Evolutionary conservation across 2,329 filamentous ascomycete species (phyloP), one percentile per base, ranked within the genome.

Genomic region (Hymenoscyphus scutula): DNA sequence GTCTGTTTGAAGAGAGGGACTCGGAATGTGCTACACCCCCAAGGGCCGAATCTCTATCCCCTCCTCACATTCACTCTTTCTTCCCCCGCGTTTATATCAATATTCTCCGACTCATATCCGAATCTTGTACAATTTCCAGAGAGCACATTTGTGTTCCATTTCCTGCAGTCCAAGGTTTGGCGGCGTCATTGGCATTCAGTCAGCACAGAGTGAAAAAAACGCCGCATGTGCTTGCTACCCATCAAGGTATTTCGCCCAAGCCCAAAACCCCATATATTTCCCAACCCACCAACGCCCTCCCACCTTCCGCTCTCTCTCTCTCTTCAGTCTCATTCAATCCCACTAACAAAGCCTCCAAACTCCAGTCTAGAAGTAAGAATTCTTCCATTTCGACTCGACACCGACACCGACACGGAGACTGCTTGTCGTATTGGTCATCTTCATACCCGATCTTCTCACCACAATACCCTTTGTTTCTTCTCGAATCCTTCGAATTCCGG

Each of bases 401-500:
- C n/a, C n/a, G n/a, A n/a, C 19, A 25, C 25, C 19, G 10, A 13
- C 19, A 51, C 10, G 8, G 45, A 25, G 45, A 15, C 45, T 15
- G 25, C 19, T 51, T 51, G 34, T 17, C 23, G n/a, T 8, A 51
- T 23, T 19, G 3, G 45, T 51, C 19, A 25, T 51, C 45, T 23
- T 51, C 45, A 51, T 25, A 51, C 11, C 23, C 19, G 17, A 10
- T 11, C 23, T 38, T 53, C 17, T 53, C 17, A 55, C 32, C 58
- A 51, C 62, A 60, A 37, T 54, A 55, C 48, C 48, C 57, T 30
- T 60, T 55, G 38, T 60, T 56, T 54, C 41, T 23, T n/a, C 32
- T 45, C 58, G 55, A 59, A 25, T 51, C 19, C n/a, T 51, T 51
- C 8, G 7, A 5, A 11, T 15, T 41, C 10, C 32, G 6, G 45